Base-by-base conservation (phyloP, 2,329 filamentous ascomycete species). In the Pyrenophora seminiperda region DNA sequence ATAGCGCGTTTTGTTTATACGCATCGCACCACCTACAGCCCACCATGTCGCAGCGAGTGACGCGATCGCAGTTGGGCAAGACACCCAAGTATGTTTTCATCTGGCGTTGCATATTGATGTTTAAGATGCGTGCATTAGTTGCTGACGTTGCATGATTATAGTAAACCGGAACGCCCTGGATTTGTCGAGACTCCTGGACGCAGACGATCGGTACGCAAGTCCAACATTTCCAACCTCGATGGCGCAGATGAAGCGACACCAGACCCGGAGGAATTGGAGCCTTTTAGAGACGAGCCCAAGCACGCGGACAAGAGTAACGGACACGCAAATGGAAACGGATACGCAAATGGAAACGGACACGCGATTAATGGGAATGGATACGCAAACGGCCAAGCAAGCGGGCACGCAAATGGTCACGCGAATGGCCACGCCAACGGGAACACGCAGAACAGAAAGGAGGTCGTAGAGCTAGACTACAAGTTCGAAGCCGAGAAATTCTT, bases 151-250 rank as follows among this genome's bases (percentile, higher is more conserved):
- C 45, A 53, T 37, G 27, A 38, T 19, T 19, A 54, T 70, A 73
- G 75, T 67, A 65, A 75, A 63, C 67, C 66, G 59, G 52, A 69
- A 61, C 63, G 76, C 67, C 71, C 72, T 36, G 77, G 76, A 53
- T 78, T 77, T 56, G 77, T 80, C 56, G 78, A 79, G 55, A 80
- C 77, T 9, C 77, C 78, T 7, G 76, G 75, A 38, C 72, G 73
- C 47, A 72, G 66, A 41, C 72, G 68, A 53, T 75, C 74, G 50
- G 69, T 74, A 47, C 59, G 77, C 66, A 78, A 76, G 58, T 77
- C 76, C 18, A 59, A 68, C 18, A 50, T 64, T 29, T 55, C 63
- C 13, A 56, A 60, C 22, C 50, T 20, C 15, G 62, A 67, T 17
- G 63, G 52, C 22, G 54, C 53, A 41, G 70, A 68, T 36, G 66